A percentile compares a stretch with the other conserved stretches of the same genome.
phyloP scores from a whole-genome alignment of 139 green algal genomes.

The Closterium sp. region DNA sequence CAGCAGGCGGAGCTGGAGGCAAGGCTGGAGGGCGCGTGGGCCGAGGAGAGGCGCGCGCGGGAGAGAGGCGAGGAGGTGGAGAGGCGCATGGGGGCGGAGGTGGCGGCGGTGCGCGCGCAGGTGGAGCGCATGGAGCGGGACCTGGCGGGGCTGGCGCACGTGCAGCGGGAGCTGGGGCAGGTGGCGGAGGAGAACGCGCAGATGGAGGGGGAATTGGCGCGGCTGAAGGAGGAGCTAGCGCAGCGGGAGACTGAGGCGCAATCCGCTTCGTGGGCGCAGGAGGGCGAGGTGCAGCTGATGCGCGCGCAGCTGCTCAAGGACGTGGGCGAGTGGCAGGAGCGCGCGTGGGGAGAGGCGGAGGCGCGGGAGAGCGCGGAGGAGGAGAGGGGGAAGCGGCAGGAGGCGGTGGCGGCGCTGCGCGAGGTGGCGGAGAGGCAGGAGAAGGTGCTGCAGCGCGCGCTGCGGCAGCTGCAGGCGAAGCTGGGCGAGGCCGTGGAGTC shows the following conservation, averaged over 20 bases:
- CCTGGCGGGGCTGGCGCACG: background rate
- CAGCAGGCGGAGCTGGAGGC: constrained; percentile 17
- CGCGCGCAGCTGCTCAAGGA: background rate
- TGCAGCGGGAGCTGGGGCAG: constrained; percentile 1
- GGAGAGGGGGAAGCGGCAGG: background rate
- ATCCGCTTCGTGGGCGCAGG: background rate
- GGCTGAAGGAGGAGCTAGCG: background rate
- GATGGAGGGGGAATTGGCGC: background rate
- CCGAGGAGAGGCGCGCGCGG: background rate
- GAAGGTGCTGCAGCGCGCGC: background rate
- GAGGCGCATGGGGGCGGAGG: background rate
- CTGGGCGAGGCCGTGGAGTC: background rate
- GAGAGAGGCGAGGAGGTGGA: background rate
- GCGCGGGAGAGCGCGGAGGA: background rate
- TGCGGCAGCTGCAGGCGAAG: background rate
- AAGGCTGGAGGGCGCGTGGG: constrained; percentile 17
- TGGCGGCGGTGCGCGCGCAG: background rate
- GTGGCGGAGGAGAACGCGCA: background rate
- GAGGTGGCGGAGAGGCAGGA: constrained; percentile 12
- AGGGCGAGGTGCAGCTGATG: background rate
- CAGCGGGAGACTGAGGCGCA: background rate
- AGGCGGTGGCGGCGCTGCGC: background rate
- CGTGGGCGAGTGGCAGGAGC: background rate
- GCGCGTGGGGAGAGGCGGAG: background rate
- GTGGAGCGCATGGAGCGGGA: background rate